Conservation (phyloP, 2,329 filamentous ascomycete species). For the Cladosporium sp. region DNA sequence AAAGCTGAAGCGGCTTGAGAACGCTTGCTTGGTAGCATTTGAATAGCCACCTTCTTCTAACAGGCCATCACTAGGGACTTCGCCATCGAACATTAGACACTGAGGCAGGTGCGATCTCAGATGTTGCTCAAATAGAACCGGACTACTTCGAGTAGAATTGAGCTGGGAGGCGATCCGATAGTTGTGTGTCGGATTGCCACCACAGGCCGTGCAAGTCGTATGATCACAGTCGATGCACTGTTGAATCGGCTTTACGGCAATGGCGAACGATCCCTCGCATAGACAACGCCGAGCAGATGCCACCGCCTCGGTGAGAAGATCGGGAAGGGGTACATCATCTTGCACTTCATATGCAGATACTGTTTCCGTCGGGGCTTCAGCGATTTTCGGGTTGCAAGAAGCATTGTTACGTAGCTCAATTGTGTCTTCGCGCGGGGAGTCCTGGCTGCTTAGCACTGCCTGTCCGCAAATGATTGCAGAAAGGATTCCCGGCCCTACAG, state of each 20-base stretch:
- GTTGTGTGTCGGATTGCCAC: slow-evolving; percentile 50
- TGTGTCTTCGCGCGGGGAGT: background rate
- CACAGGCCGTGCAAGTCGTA: slow-evolving; percentile 52
- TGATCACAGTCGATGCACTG: slow-evolving; percentile 51
- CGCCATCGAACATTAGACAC: slow-evolving; percentile 14
- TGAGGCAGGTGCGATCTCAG: slow-evolving; percentile 21
- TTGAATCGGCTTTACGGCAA: slow-evolving; percentile 39
- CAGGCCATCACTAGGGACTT: background rate
- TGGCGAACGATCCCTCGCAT: slow-evolving; percentile 50
- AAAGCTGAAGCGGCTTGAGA: slow-evolving; percentile 34
- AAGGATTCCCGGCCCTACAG: slow-evolving; percentile 62
- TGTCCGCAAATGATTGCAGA: slow-evolving; percentile 51
- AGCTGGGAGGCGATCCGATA: slow-evolving; percentile 31
- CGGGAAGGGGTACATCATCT: slow-evolving; percentile 16
- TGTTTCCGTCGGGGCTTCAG: background rate
- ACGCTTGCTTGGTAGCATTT: slow-evolving; percentile 28
- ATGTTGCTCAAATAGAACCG: slow-evolving; percentile 19
- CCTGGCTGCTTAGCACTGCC: background rate
- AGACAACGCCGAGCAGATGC: slow-evolving; percentile 38
- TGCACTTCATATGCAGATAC: background rate
- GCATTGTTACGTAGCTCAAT: background rate
- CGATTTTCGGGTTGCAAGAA: background rate
- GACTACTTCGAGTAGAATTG: background rate
- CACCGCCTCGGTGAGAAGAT: background rate
- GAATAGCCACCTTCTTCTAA: slow-evolving; percentile 23